Conservation (phyloP, 257 asterid species). For the Linaria vulgaris region DNA sequence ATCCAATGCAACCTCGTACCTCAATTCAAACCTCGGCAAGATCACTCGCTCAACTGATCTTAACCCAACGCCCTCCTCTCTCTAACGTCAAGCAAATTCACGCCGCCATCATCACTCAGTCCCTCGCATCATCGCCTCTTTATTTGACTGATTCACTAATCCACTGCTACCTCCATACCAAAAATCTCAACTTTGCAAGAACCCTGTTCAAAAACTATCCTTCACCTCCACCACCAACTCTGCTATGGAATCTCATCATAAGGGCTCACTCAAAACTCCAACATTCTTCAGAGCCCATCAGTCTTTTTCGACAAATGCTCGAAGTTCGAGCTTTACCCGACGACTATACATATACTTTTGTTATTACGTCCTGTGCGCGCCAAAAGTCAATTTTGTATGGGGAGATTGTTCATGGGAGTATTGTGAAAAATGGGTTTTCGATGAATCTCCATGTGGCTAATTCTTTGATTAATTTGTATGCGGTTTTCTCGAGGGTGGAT, state of each 20-base stretch:
- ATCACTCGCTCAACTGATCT: conserved; percentile 43
- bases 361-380: conserved; percentile 62
- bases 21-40: conserved; percentile 32
- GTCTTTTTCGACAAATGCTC: conserved; percentile 50
- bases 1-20: too few species aligned
- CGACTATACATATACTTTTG: conserved; percentile 59
- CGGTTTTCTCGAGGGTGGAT: conserved; percentile 36
- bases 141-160: conserved; percentile 54
- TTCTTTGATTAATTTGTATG: conserved; percentile 57
- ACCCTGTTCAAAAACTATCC: conserved; percentile 47
- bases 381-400: conserved; percentile 45
- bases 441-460: conserved; percentile 53
- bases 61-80: conserved; percentile 51
- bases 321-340: conserved; percentile 45
- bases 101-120: conserved; percentile 49
- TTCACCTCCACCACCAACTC: conserved; percentile 50
- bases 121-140: conserved; percentile 31
- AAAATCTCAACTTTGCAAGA: conserved; percentile 40
- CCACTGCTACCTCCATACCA: conserved; percentile 61
- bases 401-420: conserved; percentile 52
- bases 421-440: conserved; percentile 39
- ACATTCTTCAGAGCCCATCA: conserved; percentile 43
- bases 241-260: conserved; percentile 71
- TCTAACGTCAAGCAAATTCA: conserved; percentile 63
- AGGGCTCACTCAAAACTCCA: conserved; percentile 56